These are phyloP conservation scores for Metschnikowia noctiluminum DNA, from an alignment of 805 yeast species.

Conservation along the genomic window DNA sequence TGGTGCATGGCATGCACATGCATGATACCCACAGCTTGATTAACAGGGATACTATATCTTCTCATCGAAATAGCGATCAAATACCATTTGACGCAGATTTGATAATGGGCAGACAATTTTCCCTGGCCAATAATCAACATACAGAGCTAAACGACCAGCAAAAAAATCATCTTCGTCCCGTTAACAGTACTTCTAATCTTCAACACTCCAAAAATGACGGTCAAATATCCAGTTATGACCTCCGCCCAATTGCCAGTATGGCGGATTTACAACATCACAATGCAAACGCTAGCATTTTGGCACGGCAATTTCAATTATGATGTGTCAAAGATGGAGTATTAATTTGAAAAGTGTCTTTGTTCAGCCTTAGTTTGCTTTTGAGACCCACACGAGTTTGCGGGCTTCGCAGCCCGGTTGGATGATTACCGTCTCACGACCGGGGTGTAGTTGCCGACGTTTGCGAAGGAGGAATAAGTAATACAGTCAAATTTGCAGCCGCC, in stretches of 20 bases:
- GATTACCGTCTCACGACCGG: too few species aligned
- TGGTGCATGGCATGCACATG: constrained; percentile 1
- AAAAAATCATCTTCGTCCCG: constrained; percentile 22
- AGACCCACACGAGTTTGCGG: too few species aligned
- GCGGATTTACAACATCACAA: constrained; percentile 16
- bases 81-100: constrained; percentile 8
- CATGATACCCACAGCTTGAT: background rate
- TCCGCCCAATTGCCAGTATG: constrained; percentile 19
- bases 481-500: too few species aligned
- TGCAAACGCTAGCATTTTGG: constrained; percentile 4
- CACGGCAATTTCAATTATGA: constrained; percentile 12
- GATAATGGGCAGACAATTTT: constrained; percentile 9
- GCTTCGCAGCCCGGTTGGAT: too few species aligned
- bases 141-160: background rate
- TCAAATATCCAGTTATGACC: constrained; percentile 6
- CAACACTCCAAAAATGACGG: constrained; percentile 17
- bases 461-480: too few species aligned
- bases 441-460: too few species aligned
- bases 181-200: constrained; percentile 33
- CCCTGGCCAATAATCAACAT: constrained; percentile 5
- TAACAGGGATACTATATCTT: constrained; percentile 6
- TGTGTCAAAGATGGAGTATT: too few species aligned
- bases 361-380: too few species aligned
- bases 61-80: constrained; percentile 15
- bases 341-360: too few species aligned